Evolutionary conservation across 1,139 yeast genomes (phyloP).

Genomic region (Candida glucosophila): DNA sequence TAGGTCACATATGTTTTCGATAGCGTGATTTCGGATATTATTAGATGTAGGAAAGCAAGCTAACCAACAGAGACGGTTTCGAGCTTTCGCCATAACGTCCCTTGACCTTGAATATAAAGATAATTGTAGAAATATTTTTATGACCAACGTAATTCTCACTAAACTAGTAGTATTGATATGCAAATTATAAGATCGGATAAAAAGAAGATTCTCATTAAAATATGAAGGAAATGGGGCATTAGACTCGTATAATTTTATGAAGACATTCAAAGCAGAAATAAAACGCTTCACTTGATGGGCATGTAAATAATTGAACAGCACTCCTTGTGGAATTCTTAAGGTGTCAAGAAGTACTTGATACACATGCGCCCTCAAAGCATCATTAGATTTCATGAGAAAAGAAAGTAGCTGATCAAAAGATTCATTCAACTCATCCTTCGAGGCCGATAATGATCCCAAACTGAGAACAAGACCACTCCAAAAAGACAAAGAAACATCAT

Average conservation of each 20-base stretch:
- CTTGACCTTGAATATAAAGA: slow-evolving; percentile 5
- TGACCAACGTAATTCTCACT: slow-evolving; percentile 21
- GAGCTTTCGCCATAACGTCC: slow-evolving; percentile 8
- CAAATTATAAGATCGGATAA: slow-evolving; percentile 46
- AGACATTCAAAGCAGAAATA: slow-evolving; percentile 18
- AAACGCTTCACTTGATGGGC: slow-evolving; percentile 14
- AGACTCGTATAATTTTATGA: slow-evolving; percentile 34
- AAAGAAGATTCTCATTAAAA: slow-evolving; percentile 34
- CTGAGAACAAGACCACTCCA: slow-evolving; percentile 51
- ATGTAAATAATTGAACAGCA: slow-evolving; percentile 2
- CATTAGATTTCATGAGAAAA: slow-evolving; percentile 3
- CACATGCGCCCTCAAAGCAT: neutral
- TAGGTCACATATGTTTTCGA: slow-evolving; percentile 27
- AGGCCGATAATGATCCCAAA: slow-evolving; percentile 56
- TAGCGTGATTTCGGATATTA: slow-evolving; percentile 19
- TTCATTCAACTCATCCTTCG: slow-evolving; percentile 8
- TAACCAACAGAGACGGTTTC: slow-evolving; percentile 21
- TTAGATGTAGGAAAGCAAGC: slow-evolving; percentile 20
- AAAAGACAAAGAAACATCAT: slow-evolving; percentile 22
- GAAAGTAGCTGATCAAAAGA: slow-evolving; percentile 4
- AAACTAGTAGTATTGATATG: slow-evolving; percentile 39
- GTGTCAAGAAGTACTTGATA: neutral
- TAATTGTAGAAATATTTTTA: slow-evolving; percentile 29
- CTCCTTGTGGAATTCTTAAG: neutral
- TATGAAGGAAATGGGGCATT: slow-evolving; percentile 18